Evolutionary conservation across 441 rosid species (phyloP), one percentile per base, ranked within the genome.

Genomic region (Euphorbia schlechtendalii): DNA sequence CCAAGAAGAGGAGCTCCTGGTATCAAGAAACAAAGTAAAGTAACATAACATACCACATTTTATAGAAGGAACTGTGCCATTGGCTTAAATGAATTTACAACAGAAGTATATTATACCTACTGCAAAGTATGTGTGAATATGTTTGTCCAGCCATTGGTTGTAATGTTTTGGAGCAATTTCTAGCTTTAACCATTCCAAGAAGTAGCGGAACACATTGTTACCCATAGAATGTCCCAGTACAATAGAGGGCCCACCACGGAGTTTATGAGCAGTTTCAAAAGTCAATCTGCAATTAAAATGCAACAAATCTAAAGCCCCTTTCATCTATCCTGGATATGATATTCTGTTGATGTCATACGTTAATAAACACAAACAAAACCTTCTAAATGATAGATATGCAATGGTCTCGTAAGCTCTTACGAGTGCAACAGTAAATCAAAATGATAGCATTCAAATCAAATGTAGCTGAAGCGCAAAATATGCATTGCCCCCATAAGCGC

Each of bases 151-250:
- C 99, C 99, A 94, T 75, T 75, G 71, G 58, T 76, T 71, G 76
- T 94, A 94, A 56, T 85, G 91, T 72, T 87, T 94, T 59, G 99
- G 99, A 28, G 98, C 98, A 79, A 94, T 86, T 85, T 94, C 98
- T 30, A 94, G 90, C 83, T 89, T 94, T 76, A 94, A 69, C 99
- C 99, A 94, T 82, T 94, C 99, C 71, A 94, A 73, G 77, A 91
- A 94, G 84, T 94, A 94, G 49, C 98, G 92, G 70, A 94, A 94
- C 59, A 94, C 99, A 76, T 83, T 62, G 81, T 91, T 94, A 56
- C 99, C 99, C 92, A 94, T 69, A 59, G 99, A 94, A 85, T 94
- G 99, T 49, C 88, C 99, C 86, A 94, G 84, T 21, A 94, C 98
- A 66, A 94, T 56, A 12, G 96, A 82, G 61, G 99, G 98, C 43